Conservation (phyloP, 495 filamentous ascomycete species). For the Podospora conica region DNA sequence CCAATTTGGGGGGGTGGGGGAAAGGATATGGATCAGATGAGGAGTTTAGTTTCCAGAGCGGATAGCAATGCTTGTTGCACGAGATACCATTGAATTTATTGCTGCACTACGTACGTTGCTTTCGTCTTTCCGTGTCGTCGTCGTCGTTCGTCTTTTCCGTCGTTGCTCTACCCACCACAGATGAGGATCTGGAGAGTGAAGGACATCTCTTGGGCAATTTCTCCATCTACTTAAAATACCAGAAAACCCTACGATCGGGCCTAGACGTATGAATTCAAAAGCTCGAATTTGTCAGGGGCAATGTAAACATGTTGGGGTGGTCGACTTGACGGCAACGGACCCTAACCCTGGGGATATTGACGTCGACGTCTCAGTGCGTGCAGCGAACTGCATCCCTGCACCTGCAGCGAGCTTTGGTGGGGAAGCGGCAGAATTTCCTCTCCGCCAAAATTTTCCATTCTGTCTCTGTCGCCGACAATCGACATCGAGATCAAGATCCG, state of each 20-base stretch:
- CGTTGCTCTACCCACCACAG: neutral
- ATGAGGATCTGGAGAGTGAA: neutral
- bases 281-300: neutral
- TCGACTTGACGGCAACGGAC: accelerated
- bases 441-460: constrained; percentile 32
- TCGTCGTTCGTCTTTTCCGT: neutral
- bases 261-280: no score
- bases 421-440: constrained; percentile 28
- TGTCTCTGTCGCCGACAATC: neutral
- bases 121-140: neutral
- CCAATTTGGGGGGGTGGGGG: neutral
- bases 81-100: constrained; percentile 12
- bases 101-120: neutral
- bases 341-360: neutral
- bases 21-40: neutral
- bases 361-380: neutral
- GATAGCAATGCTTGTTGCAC: constrained; percentile 1
- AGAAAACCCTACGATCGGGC: no score
- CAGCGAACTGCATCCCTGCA: neutral
- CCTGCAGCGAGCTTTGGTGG: neutral
- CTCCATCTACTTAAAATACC: no score
- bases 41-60: constrained; percentile 3
- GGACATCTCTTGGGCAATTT: neutral
- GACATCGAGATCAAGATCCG: neutral
- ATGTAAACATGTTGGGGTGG: neutral